Percentiles rank a stretch among this genome's conserved stretches.
Evolutionary conservation across 78 protist species (phyloP).

Genomic region (Planoprotostelium fungivorum): DNA sequence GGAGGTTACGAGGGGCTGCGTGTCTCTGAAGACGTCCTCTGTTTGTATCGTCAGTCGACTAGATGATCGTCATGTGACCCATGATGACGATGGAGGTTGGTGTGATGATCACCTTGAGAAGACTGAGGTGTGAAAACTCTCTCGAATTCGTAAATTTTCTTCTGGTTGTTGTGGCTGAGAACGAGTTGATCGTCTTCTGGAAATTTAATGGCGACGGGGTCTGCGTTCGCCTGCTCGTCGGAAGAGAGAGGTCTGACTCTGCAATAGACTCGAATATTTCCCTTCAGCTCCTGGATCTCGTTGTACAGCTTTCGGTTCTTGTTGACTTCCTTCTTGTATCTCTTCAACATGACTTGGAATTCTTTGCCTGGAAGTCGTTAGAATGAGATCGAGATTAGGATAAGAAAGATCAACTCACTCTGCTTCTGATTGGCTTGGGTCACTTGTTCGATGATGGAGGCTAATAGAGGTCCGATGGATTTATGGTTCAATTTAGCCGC

Average conservation of each 20-base stretch:
- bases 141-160: neutral
- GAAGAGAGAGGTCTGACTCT: constrained; percentile 50
- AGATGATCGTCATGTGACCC: no score
- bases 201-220: neutral
- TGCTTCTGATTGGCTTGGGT: no score
- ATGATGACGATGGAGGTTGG: no score
- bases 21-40: neutral
- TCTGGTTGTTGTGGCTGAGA: neutral
- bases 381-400: neutral
- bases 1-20: neutral
- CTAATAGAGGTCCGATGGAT: no score
- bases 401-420: no score
- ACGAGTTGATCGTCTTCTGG: neutral
- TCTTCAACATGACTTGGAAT: neutral
- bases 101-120: neutral
- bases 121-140: neutral
- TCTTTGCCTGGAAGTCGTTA: neutral
- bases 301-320: constrained; percentile 10
- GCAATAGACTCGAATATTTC: constrained; percentile 75
- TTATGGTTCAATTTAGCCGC: no score
- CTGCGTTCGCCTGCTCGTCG: neutral
- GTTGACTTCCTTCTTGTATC: neutral
- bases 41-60: no score
- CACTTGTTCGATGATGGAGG: no score
- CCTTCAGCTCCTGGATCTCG: constrained; percentile 25